Conservation (phyloP, 1,284 basidiomycete genomes). For the Rhodotorula sp. region DNA sequence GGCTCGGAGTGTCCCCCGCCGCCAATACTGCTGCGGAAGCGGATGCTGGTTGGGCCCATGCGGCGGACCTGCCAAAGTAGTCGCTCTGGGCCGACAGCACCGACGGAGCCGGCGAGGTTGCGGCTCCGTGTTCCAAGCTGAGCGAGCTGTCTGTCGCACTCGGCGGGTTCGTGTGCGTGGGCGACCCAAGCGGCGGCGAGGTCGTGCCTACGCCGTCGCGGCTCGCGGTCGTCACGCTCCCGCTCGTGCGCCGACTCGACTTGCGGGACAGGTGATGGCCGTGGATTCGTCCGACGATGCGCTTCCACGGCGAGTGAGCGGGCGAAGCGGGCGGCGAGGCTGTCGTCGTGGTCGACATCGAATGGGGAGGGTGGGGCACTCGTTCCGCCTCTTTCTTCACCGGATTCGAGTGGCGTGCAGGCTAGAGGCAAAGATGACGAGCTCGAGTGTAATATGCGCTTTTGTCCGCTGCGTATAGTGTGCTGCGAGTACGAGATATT, state of each 20-base stretch:
- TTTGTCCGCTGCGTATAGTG: too few species aligned
- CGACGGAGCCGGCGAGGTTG: not conserved
- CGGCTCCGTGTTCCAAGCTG: not conserved
- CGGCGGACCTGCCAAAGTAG: slow-evolving; percentile 18
- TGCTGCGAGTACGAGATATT: too few species aligned
- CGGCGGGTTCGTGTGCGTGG: not conserved
- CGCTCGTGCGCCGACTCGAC: slow-evolving; percentile 22
- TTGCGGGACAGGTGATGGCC: not conserved
- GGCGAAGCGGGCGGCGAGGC: not conserved
- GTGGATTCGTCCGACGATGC: slow-evolving; percentile 22
- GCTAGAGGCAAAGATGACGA: too few species aligned
- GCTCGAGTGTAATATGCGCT: too few species aligned
- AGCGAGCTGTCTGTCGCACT: slow-evolving; percentile 1
- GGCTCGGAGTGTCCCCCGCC: not conserved
- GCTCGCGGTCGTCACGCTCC: not conserved
- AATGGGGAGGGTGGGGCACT: not conserved
- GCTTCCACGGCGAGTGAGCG: slow-evolving; percentile 29
- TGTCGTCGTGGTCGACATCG: not conserved
- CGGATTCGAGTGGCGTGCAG: too few species aligned
- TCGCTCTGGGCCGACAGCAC: slow-evolving; percentile 1
- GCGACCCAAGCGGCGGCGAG: not conserved
- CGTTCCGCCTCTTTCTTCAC: not conserved
- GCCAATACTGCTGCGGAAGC: not conserved
- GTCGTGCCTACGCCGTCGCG: not conserved
- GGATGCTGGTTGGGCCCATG: not conserved